Evolutionary conservation across 768 basidiomycete species (phyloP).

Genomic region (Russula sp.): DNA sequence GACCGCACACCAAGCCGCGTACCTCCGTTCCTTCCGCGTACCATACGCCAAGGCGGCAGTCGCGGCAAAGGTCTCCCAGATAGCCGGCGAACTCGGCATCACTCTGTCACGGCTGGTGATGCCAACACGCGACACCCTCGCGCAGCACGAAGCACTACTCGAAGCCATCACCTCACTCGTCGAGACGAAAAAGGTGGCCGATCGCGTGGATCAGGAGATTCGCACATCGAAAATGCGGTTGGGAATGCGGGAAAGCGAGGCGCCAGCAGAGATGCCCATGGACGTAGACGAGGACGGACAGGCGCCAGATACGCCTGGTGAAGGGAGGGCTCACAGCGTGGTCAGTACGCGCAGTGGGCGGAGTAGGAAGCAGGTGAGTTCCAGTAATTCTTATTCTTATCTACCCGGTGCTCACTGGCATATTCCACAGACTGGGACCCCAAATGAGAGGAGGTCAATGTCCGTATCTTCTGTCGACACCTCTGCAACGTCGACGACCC

Average conservation of each 20-base stretch:
- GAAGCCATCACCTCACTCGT: conserved; percentile 66
- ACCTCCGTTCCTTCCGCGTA: conserved; percentile 82
- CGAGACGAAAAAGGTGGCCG: conserved; percentile 84
- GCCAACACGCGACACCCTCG: conserved; percentile 82
- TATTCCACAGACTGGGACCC: conserved; percentile 15
- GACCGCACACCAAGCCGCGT: conserved; percentile 68
- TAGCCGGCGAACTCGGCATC: conserved; percentile 71
- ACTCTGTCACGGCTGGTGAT: conserved; percentile 75
- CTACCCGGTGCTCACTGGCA: conserved; percentile 7
- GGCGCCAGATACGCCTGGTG: conserved; percentile 43
- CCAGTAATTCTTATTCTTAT: too few species aligned
- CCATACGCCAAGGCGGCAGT: conserved; percentile 69
- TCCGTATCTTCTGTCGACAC: conserved; percentile 76
- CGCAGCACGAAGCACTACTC: conserved; percentile 64
- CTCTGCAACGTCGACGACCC: conserved; percentile 19
- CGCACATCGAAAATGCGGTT: conserved; percentile 57
- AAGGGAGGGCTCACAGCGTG: conserved; percentile 60
- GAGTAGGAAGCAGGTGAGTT: conserved; percentile 57
- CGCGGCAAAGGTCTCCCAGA: conserved; percentile 67
- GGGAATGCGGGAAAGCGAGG: conserved; percentile 43
- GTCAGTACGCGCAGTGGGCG: conserved; percentile 28
- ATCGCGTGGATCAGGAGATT: conserved; percentile 83
- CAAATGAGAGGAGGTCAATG: conserved; percentile 48
- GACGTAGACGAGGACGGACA: conserved; percentile 32
- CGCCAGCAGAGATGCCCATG: conserved; percentile 29